Base-by-base conservation (phyloP, 1,139 yeast species). In the Pichia sp. region DNA sequence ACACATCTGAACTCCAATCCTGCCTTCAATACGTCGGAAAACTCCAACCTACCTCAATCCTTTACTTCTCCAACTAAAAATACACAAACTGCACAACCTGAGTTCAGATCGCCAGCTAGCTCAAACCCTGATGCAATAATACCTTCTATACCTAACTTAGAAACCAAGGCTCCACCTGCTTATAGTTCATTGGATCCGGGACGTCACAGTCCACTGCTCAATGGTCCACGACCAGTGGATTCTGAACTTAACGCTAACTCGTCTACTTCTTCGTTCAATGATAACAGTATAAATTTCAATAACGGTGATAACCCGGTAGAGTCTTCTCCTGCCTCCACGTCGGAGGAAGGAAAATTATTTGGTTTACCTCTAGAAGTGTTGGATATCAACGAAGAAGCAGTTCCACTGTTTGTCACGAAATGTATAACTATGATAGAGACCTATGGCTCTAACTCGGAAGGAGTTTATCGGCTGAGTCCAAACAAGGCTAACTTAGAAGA, bases 391-490 rank as follows among this genome's bases (percentile, higher is more conserved):
- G 96, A 90, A 53, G 95, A 89, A 61, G 85, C 89, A 69, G 97
- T 92, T 2, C 98, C 99, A 1, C 78, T 88, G n/a, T 80, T 92
- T 50, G 98, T 92, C 8, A 85, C 85, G 61, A 89, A 86, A 66
- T 92, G 98, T 74, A 87, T 92, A 53, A 87, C 86, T 60, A 86
- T 92, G 8, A 82, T 93, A 47, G 98, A 93, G 68, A 77, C 78
- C 42, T 84, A 86, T 68, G 99, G 99, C 1, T 70, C 87, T 47
- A 85, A 88, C 53, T 76, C 87, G 45, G 98, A 90, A 67, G 98
- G 98, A 0, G 85, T 93, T 38, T 93, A 93, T 68, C 77, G 98
- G 53, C 84, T 90, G 47, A 83, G 88, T 57, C 97, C 97, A 0
- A 89, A 87, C 69, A 82, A 81, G 45, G 71, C 83, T 8, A 86